Base-by-base conservation (phyloP, 148 eudicot genomes). In the Chenopodium berlandieri region DNA sequence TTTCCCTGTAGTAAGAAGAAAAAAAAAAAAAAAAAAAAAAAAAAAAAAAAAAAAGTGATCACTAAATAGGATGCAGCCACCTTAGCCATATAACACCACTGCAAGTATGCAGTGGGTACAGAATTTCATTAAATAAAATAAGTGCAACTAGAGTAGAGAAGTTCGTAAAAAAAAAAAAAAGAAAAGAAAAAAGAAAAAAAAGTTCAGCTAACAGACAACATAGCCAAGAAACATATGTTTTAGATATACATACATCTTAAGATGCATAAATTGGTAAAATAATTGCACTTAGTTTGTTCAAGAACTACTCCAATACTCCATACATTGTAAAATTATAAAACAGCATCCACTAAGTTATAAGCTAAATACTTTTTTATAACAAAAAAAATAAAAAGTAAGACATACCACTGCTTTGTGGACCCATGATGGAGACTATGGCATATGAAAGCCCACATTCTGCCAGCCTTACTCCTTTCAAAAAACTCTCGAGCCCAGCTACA, bases 321-420 rank as follows among this genome's bases (percentile, higher is more conserved):
- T 50, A 50, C 4, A 9, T 40, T 44, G 10, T 16, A 69, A 3
- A 22, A 27, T 68, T 37, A 68, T 47, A 68, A n/a, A n/a, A 20
- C 22, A 32, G n/a, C 31, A 81, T 34, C 54, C 54, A 70, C 60
- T 69, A 20, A 37, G 20, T 27, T 47, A 72, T 50, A 65, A 44
- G 44, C 46, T 64, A 17, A 62, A 31, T 60, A 60, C 16, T 5
- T 5, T 40, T 6, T 40, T 40, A 4, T 7, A 40, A 0, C 44
- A 40, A 37, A 5, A 34, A 34, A 6, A 37, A 48, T 46, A 14
- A 75, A 44, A 40, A 86, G 62, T 56, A 17, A 4, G 71, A 75
- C 89, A 86, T 87, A 96, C 99, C 99, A 81, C 99, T 96, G 84
- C 99, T 96, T 82, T 96, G 99, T 23, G 99, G 99, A 58, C 99